Percentiles rank a stretch among this genome's conserved stretches.
Evolutionary conservation across 108 stramenopile species (phyloP).

Genomic region (Craspedostauros australis): DNA sequence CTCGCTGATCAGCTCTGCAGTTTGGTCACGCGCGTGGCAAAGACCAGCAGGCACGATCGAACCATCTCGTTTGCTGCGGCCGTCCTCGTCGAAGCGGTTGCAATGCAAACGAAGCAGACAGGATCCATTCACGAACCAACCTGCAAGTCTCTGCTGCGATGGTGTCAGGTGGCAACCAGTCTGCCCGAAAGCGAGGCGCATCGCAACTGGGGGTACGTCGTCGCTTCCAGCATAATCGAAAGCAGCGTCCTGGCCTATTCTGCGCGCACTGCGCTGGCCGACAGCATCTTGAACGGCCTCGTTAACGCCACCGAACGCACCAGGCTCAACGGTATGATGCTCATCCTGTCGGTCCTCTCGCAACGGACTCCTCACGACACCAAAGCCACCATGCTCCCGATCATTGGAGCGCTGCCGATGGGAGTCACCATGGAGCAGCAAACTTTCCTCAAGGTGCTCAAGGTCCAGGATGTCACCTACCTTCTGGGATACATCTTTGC

Average conservation of each 20-base stretch:
- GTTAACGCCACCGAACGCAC: conserved; percentile 1
- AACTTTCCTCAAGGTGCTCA: no score
- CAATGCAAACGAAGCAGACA: conserved; percentile 16
- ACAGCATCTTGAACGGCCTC: conserved; percentile 19
- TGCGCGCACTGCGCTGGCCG: conserved; percentile 6
- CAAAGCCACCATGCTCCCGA: no score
- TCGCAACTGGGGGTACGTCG: conserved; percentile 29
- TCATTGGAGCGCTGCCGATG: no score
- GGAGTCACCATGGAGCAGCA: no score
- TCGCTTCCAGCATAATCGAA: conserved; percentile 38
- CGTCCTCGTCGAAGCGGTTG: conserved; percentile 57
- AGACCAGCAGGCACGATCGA: conserved; percentile 14
- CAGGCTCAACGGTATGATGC: no score
- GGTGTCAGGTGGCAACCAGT: no score
- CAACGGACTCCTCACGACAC: no score
- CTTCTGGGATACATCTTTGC: no score
- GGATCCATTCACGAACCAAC: conserved; percentile 42
- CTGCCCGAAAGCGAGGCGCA: conserved; percentile 34
- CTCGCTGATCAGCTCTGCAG: conserved; percentile 22
- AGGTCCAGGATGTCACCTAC: no score
- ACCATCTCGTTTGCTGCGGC: conserved; percentile 60
- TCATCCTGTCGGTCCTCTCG: no score
- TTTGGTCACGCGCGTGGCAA: conserved; percentile 27
- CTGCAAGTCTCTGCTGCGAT: conserved; percentile 27
- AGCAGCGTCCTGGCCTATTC: conserved; percentile 22